These are phyloP conservation scores for Nicotiana paniculata DNA, from an alignment of 257 asterid genomes.

Conservation along the genomic window DNA sequence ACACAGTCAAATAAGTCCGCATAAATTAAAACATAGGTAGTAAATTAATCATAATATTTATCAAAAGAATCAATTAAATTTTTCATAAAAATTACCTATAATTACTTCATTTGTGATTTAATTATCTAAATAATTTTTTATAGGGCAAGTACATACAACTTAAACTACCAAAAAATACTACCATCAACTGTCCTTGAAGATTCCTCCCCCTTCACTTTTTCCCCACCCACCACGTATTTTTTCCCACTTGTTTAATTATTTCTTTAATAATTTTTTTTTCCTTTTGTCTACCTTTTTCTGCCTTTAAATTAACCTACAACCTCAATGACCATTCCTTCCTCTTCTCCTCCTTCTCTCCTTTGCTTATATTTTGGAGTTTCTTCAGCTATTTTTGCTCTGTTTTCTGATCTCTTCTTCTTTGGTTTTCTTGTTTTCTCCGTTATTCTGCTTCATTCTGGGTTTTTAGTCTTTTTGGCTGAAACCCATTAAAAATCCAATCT, in stretches of 20 bases:
- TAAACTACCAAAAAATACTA: too few species aligned
- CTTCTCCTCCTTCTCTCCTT: constrained; percentile 22
- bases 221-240: constrained; percentile 2
- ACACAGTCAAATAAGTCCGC: too few species aligned
- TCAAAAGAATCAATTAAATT: too few species aligned
- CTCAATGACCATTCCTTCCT: constrained; percentile 42
- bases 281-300: constrained; percentile 16
- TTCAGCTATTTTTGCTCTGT: constrained; percentile 17
- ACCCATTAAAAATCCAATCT: neutral
- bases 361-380: constrained; percentile 5
- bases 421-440: neutral
- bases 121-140: too few species aligned
- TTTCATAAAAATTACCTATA: too few species aligned
- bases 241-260: neutral
- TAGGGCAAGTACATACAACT: too few species aligned
- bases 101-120: too few species aligned
- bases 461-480: neutral
- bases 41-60: too few species aligned
- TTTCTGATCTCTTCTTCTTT: neutral
- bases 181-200: constrained; percentile 21
- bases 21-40: too few species aligned
- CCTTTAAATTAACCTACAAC: constrained; percentile 45
- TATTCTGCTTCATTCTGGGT: neutral
- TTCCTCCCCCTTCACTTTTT: constrained; percentile 30
- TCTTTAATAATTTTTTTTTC: neutral